Base-by-base conservation (phyloP, 2,329 filamentous ascomycete genomes). In the Truncatella angustata region DNA sequence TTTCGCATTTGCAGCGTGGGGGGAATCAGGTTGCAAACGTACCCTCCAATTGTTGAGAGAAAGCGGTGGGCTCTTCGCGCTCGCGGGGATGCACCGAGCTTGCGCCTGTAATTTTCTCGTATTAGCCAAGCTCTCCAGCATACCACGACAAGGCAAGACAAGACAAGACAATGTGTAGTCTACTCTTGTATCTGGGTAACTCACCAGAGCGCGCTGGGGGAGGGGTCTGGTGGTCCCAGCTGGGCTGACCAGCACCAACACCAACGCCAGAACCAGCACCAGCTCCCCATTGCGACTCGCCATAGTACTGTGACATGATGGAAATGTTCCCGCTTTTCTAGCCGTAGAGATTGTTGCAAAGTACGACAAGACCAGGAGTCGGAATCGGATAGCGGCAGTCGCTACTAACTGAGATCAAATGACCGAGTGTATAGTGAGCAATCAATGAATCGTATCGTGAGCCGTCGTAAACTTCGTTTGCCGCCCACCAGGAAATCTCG, bases 1-100 rank as follows among this genome's bases (percentile, higher is more conserved):
- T n/a, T 24, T 26, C 16, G 34, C 32, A 20, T 37, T 36, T 24
- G 21, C 45, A 26, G 18, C 50, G 45, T n/a, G n/a, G 43, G 51
- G 24, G 49, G 43, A n/a, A 32, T 21, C 20, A 26, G 18, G 37
- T 16, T 34, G 12, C 9, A 58, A 48, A 83, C 87, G 70, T 87
- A 94, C 90, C 90, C 76, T 96, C 91, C 71, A 96, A 87, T 73
- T 96, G 91, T 68, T 88, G 87, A 60, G 84, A 85, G 70, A 96
- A 96, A 54, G 91, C 91, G 65, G 79, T 76, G 53, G 82, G 80
- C 55, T 95, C 90, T 60, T 93, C 89, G 62, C 85, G 83, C 50
- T 93, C 89, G 63, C 85, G 83, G 50, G 85, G 82, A 59, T 84
- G 84, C 47, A 87, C 86, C 53, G 88, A 91, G 71, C 81, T 91